These are phyloP conservation scores for Amborella trichopoda DNA, from an alignment of 164 flowering plant genomes.

Conservation along the genomic window DNA sequence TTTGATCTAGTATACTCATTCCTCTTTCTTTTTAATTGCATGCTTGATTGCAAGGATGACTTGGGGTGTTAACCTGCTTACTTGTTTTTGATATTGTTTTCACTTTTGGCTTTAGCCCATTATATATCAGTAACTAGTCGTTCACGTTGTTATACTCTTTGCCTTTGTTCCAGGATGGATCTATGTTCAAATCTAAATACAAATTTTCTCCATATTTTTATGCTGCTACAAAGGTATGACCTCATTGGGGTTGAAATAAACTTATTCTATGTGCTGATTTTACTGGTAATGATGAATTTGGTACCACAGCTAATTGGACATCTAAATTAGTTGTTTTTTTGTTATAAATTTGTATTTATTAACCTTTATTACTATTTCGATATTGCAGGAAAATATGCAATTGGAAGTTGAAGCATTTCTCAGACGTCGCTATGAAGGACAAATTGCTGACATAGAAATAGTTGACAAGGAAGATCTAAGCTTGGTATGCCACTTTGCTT, in stretches of 20 bases:
- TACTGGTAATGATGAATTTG: neutral
- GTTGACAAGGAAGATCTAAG: slow-evolving; percentile 82
- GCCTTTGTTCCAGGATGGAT: slow-evolving; percentile 41
- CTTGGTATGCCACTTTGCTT: no score
- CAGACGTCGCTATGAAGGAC: slow-evolving; percentile 69
- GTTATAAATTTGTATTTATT: neutral
- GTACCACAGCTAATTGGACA: no score
- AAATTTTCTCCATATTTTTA: slow-evolving; percentile 73
- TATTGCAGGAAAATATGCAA: slow-evolving; percentile 57
- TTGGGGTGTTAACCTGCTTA: no score
- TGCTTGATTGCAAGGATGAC: no score
- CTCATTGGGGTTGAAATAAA: no score
- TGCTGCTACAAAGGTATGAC: slow-evolving; percentile 42
- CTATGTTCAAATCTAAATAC: slow-evolving; percentile 52
- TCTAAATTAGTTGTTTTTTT: neutral
- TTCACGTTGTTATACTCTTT: neutral
- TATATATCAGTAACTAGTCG: neutral
- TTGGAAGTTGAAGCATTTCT: slow-evolving; percentile 81
- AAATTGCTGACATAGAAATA: slow-evolving; percentile 60
- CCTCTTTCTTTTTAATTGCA: no score
- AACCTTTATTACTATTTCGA: neutral
- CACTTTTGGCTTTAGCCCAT: neutral
- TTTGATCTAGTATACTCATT: no score
- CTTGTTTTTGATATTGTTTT: neutral
- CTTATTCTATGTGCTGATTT: no score